Conservation (phyloP, 495 filamentous ascomycete species). For the Penicillium dipodomyicola region DNA sequence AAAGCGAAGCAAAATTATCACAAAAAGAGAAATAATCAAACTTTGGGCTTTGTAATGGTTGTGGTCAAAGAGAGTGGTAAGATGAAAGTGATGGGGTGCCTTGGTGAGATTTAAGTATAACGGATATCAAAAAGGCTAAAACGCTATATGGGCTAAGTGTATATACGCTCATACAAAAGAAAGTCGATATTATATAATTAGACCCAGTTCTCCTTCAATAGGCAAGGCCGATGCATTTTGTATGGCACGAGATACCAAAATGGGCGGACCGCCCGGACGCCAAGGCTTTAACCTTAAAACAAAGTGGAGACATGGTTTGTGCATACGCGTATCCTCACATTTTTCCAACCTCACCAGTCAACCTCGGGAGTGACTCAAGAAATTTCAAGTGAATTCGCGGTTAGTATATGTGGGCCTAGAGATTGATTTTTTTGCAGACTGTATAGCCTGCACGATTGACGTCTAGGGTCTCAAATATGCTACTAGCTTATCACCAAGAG, state of each 20-base stretch:
- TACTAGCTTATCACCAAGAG: constrained; percentile 1
- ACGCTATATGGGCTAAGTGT: not conserved
- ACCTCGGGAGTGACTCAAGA: not conserved
- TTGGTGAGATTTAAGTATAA: not conserved
- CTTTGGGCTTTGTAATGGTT: not conserved
- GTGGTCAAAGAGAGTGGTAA: not conserved
- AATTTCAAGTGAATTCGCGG: not conserved
- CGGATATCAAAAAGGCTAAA: not conserved
- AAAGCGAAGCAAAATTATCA: too few relatives aligned
- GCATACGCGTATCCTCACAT: constrained; percentile 16
- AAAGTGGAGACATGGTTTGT: constrained; percentile 10
- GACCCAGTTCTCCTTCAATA: not conserved
- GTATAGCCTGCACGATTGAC: not conserved
- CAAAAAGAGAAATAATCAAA: not conserved
- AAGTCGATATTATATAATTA: not conserved
- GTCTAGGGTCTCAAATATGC: not conserved
- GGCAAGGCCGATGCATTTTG: not conserved
- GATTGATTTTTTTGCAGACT: not conserved
- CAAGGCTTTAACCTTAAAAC: not conserved
- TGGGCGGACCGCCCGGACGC: not conserved
- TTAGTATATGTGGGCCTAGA: not conserved
- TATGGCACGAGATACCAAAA: not conserved
- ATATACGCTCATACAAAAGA: too few relatives aligned
- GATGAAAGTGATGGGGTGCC: not conserved
- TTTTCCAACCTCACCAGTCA: not conserved